phyloP scores from a whole-genome alignment of 2,329 filamentous ascomycete genomes.

The Fonsecaea multimorphosa region DNA sequence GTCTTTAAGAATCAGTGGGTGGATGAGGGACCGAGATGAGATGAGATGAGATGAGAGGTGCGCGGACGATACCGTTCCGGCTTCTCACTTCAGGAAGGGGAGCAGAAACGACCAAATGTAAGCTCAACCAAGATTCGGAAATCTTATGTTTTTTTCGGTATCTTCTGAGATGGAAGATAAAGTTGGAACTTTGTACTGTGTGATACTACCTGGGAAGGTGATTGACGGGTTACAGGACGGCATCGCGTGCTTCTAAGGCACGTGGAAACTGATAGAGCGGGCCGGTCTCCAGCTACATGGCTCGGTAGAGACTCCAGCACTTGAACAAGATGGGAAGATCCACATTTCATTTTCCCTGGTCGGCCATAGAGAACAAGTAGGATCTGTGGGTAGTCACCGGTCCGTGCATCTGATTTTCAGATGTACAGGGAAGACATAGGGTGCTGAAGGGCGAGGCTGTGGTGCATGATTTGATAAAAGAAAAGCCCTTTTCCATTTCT shows the following conservation, averaged over 20 bases:
- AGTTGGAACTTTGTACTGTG: neutral
- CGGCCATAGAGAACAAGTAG: no score
- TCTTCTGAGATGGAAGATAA: neutral
- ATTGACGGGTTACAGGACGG: neutral
- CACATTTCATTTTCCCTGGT: neutral
- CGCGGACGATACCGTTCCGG: neutral
- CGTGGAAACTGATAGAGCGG: neutral
- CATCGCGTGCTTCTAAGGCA: neutral
- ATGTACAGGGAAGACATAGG: no score
- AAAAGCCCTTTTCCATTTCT: neutral
- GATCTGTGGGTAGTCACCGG: no score
- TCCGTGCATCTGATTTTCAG: no score
- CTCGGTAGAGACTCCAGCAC: no score
- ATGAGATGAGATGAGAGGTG: no score
- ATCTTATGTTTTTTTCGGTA: neutral
- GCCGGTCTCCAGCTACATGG: neutral
- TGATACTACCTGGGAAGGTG: neutral
- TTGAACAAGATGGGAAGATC: neutral
- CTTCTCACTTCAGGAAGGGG: neutral
- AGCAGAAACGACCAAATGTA: neutral
- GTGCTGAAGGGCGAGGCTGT: neutral
- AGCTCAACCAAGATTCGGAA: neutral
- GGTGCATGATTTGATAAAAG: neutral
- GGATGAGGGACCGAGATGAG: conserved; percentile 18
- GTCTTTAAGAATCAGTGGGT: conserved; percentile 23